Evolutionary conservation across 2,329 filamentous ascomycete species (phyloP), one percentile per base, ranked within the genome.

Genomic region (Fusarium tricinctum): DNA sequence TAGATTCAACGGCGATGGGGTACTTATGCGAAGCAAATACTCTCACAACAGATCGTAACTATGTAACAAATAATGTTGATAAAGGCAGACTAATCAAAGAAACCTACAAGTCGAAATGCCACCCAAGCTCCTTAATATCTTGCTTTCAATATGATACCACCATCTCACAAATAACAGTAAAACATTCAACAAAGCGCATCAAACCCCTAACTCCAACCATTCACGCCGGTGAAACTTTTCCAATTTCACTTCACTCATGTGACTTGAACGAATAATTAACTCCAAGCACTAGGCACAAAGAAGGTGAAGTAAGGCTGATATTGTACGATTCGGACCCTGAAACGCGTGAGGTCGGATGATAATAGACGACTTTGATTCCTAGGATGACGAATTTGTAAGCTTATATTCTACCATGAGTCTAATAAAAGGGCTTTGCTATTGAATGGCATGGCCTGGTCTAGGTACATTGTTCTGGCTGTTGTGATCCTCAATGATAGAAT

Each of bases 281-380:
- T 8, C 20, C 22, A 20, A 13, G 28, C 22, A 38, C 22, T 12
- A n/a, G 42, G 12, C 35, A 17, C 15, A 26, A 32, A 46, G 8
- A 19, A 38, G 20, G 6, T 51, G 30, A 38, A 17, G 15, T n/a
- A 17, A 15, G 28, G 15, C 30, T 54, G 42, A 49, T 23, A 57
- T 66, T 60, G 57, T 56, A 63, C 58, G 43, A 52, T 68, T 33
- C 33, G 28, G 22, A 44, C 44, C 30, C 30, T 23, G 17, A 43
- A 63, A 61, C 58, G 65, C 53, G 56, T 62, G 61, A 70, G 58
- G 48, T 68, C 52, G 68, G 54, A 43, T 59, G 55, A 65, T 47
- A 45, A n/a, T 39, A 15, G 19, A 43, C 35, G 13, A 40, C 62
- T 66, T 23, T 15, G 8, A 17, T 30, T 39, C 19, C 42, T 8